A percentile compares a stretch with the other conserved stretches of the same genome.
Evolutionary conservation across 2,329 filamentous ascomycete species (phyloP).

Genomic region (Sclerotiophoma versabilis): DNA sequence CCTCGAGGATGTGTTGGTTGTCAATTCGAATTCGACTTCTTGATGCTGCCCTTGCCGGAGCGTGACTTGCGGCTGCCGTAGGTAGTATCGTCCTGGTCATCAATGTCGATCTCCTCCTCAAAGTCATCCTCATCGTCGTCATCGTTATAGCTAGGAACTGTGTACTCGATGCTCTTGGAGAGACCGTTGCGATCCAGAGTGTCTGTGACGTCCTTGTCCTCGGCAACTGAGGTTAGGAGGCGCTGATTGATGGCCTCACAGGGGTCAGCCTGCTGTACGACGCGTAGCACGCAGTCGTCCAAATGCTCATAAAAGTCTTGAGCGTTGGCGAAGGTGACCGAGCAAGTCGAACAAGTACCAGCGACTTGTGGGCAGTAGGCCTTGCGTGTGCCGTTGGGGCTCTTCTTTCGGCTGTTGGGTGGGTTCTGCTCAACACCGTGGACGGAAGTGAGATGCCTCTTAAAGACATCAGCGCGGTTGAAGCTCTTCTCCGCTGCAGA

Average conservation of each 20-base stretch:
- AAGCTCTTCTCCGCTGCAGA: constrained; percentile 93
- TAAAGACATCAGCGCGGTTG: constrained; percentile 95
- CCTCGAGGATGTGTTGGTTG: constrained; percentile 60
- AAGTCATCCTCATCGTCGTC: constrained; percentile 67
- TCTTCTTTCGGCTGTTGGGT: constrained; percentile 86
- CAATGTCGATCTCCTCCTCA: constrained; percentile 62
- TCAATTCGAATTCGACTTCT: constrained; percentile 61
- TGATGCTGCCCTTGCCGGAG: constrained; percentile 57
- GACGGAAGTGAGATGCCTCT: constrained; percentile 87
- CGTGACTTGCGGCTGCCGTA: constrained; percentile 58
- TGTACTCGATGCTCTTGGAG: constrained; percentile 55
- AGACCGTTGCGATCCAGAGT: constrained; percentile 51
- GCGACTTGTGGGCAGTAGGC: constrained; percentile 72
- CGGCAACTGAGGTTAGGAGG: constrained; percentile 49
- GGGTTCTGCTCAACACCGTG: constrained; percentile 93
- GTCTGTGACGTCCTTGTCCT: constrained; percentile 50
- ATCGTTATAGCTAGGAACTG: constrained; percentile 57
- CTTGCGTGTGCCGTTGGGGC: constrained; percentile 62
- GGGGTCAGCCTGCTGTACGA: constrained; percentile 59
- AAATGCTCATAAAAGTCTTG: constrained; percentile 98
- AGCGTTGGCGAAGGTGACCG: constrained; percentile 79
- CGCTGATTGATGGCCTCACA: constrained; percentile 54
- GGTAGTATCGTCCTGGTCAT: constrained; percentile 61
- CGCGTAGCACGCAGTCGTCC: constrained; percentile 71
- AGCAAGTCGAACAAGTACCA: constrained; percentile 92